Base-by-base conservation (phyloP, 768 basidiomycete genomes). In the Obba rivulosa region DNA sequence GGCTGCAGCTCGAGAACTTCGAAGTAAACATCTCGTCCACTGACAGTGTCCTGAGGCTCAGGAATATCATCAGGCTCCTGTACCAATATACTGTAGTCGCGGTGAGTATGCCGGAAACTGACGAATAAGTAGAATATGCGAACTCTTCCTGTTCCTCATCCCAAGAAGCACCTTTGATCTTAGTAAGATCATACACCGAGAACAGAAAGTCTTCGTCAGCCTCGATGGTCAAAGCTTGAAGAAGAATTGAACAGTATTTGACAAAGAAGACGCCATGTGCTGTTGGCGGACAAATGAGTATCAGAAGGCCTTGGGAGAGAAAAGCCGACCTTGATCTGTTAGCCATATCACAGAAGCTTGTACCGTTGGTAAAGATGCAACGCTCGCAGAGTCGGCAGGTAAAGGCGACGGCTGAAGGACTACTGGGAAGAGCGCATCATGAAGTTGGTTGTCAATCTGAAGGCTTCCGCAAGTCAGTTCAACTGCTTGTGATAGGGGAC, bases 191-290 rank as follows among this genome's bases (percentile, higher is more conserved):
- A 58, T 93, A 86, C 9, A 98, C 66, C 0, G 94, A 82, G 59
- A 92, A 97, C 34, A 98, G 65, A 53, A 99, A 83, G 66, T 98
- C 96, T 67, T 99, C 96, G 62, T 99, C 96, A n/a, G 89, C 79
- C 61, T 97, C 93, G 14, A 99, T 82, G 0, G 92, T 96, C 65
- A 98, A 72, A 2, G 94, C 90, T 62, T 99, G 96, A 14, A 99
- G 71, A 13, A 99, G 70, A 44, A 98, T 79, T 2, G 94, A 94
- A 46, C 91, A 95, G 61, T 98, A 98, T 68, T 98, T 98, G 71
- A 99, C 77, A 64, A 96, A 98, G n/a, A 92, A 66, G 8, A 99
- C 96, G 16, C 96, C 96, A 55, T 98, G 96, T n/a, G 86, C 96
- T 99, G 46, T 36, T 11, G 42, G 43, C 40, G 37, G 16, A 13